Evolutionary conservation across 1,284 basidiomycete species (phyloP).

Genomic region (Pseudozyma sp.): DNA sequence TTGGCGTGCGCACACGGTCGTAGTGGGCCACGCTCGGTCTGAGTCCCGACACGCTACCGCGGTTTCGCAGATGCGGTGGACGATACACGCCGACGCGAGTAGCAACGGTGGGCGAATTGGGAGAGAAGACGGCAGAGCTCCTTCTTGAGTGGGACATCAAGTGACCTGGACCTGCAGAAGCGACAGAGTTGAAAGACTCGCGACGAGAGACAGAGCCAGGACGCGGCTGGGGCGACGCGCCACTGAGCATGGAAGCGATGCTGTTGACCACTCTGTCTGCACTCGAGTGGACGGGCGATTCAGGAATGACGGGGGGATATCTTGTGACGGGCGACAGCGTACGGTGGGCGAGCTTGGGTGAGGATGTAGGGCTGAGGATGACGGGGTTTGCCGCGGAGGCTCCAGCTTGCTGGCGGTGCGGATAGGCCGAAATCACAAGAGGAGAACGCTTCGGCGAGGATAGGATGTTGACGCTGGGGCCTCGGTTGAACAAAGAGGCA

Average conservation of each 20-base stretch:
- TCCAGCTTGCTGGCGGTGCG: slow-evolving; percentile 17
- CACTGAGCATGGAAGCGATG: slow-evolving; percentile 41
- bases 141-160: slow-evolving; percentile 47
- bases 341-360: slow-evolving; percentile 43
- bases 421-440: slow-evolving; percentile 16
- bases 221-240: slow-evolving; percentile 14
- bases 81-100: slow-evolving; percentile 52
- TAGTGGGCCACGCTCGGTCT: slow-evolving; percentile 57
- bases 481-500: slow-evolving; percentile 34
- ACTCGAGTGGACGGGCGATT: slow-evolving; percentile 17
- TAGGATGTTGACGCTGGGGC: slow-evolving; percentile 24
- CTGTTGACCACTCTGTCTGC: slow-evolving; percentile 40
- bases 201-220: slow-evolving; percentile 38
- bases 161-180: slow-evolving; percentile 34
- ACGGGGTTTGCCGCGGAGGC: slow-evolving; percentile 13
- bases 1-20: slow-evolving; percentile 58
- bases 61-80: slow-evolving; percentile 56
- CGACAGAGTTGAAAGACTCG: slow-evolving; percentile 43
- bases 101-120: slow-evolving; percentile 32
- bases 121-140: slow-evolving; percentile 42
- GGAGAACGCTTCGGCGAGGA: slow-evolving; percentile 46
- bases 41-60: slow-evolving; percentile 46
- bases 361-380: slow-evolving; percentile 28
- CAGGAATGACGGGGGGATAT: slow-evolving; percentile 29
- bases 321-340: slow-evolving; percentile 38